These are phyloP conservation scores for Ulota crispa DNA, from an alignment of 225 moss, liverwort and hornwort genomes.

Conservation along the genomic window DNA sequence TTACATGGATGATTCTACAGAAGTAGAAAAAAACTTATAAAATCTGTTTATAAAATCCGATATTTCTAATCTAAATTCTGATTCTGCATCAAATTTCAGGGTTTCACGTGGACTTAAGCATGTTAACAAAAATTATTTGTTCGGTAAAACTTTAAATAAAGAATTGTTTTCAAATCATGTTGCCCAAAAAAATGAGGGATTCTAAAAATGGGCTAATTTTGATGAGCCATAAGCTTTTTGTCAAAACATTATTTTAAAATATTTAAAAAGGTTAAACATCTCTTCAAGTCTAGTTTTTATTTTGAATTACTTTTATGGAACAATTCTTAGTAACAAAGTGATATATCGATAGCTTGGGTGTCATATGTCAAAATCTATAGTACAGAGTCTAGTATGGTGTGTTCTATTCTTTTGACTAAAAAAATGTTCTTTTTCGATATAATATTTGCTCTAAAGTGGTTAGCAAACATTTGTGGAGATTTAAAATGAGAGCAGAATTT, in stretches of 20 bases:
- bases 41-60: too few relatives aligned
- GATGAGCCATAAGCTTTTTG: neutral
- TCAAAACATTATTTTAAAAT: neutral
- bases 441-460: neutral
- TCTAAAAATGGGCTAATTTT: too few relatives aligned
- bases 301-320: neutral
- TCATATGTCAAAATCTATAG: neutral
- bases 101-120: too few relatives aligned
- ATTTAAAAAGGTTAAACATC: neutral
- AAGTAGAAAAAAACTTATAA: too few relatives aligned
- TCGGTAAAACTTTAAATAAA: too few relatives aligned
- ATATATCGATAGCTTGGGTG: neutral
- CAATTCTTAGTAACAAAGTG: neutral
- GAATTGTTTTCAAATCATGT: neutral
- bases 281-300: neutral
- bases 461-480: neutral
- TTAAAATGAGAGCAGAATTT: neutral
- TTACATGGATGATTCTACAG: too few relatives aligned
- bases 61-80: too few relatives aligned
- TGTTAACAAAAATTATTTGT: too few relatives aligned
- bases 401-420: neutral
- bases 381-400: neutral
- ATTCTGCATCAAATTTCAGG: too few relatives aligned
- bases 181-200: too few relatives aligned
- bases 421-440: neutral